Evolutionary conservation across 495 filamentous ascomycete species (phyloP).

Genomic region (Penicillium malachiteum): DNA sequence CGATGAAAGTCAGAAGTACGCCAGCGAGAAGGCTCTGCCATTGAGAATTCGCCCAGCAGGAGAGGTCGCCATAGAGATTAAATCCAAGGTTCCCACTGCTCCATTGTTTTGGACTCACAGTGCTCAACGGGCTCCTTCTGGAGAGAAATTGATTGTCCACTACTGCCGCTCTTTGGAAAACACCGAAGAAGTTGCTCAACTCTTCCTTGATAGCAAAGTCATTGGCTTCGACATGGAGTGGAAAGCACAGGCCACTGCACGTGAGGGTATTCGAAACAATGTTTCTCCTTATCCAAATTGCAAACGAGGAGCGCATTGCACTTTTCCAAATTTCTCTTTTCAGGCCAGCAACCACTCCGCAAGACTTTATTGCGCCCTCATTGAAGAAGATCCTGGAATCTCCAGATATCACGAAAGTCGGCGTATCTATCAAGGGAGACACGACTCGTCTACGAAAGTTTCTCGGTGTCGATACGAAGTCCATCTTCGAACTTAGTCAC

Average conservation of each 20-base stretch:
- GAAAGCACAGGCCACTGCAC: slow-evolving; percentile 49
- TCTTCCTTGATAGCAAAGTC: slow-evolving; percentile 67
- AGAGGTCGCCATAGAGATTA: neutral
- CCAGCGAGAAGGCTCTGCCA: no score
- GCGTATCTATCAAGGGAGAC: slow-evolving; percentile 74
- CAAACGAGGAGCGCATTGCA: slow-evolving; percentile 73
- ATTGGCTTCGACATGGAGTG: slow-evolving; percentile 90
- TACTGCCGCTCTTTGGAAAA: slow-evolving; percentile 69
- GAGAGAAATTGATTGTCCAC: slow-evolving; percentile 60
- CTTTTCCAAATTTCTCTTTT: slow-evolving; percentile 77
- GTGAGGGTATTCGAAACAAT: slow-evolving; percentile 56
- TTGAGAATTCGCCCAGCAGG: no score
- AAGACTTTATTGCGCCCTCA: slow-evolving; percentile 65
- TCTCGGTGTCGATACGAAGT: slow-evolving; percentile 59
- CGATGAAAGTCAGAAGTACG: no score
- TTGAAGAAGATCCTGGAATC: slow-evolving; percentile 71
- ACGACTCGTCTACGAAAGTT: slow-evolving; percentile 66
- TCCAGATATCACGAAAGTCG: slow-evolving; percentile 68
- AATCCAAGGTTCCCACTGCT: slow-evolving; percentile 8
- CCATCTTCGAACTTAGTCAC: slow-evolving; percentile 78
- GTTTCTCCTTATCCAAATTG: slow-evolving; percentile 79
- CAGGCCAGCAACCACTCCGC: slow-evolving; percentile 35
- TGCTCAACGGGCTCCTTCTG: slow-evolving; percentile 55
- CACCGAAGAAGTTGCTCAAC: slow-evolving; percentile 63
- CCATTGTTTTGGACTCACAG: slow-evolving; percentile 64